Conservation (phyloP, 2,329 filamentous ascomycete genomes). For the Cladosporium phlei region DNA sequence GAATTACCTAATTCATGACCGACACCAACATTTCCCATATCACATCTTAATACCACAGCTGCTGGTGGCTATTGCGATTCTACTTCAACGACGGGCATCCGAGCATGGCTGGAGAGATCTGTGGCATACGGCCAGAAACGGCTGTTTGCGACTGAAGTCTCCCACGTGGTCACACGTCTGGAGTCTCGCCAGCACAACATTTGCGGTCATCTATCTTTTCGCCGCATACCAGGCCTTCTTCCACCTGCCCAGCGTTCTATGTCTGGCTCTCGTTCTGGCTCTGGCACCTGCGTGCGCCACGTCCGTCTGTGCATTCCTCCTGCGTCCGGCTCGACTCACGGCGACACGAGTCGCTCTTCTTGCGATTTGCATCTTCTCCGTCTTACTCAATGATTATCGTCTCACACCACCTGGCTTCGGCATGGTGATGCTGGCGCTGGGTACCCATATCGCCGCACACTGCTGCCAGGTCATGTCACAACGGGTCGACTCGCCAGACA, state of each 20-base stretch:
- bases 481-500: neutral
- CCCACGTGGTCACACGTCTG: constrained; percentile 2
- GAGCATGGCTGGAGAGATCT: constrained; percentile 10
- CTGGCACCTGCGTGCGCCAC: constrained; percentile 9
- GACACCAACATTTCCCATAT: constrained; percentile 17
- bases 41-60: constrained; percentile 14
- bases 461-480: neutral
- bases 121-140: neutral
- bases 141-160: constrained; percentile 3
- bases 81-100: neutral
- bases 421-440: constrained; percentile 5
- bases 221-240: constrained; percentile 14
- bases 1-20: constrained; percentile 14
- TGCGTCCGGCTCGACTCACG: constrained; percentile 1
- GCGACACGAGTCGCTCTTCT: constrained; percentile 7
- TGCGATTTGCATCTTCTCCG: constrained; percentile 6
- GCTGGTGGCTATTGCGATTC: constrained; percentile 2
- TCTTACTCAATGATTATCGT: constrained; percentile 14
- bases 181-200: constrained; percentile 3
- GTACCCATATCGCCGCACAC: constrained; percentile 8
- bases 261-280: constrained; percentile 13
- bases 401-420: constrained; percentile 10
- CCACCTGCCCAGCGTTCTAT: constrained; percentile 14
- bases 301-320: constrained; percentile 9
- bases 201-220: constrained; percentile 12